Evolutionary conservation across 306 rosid genomes (phyloP).

Genomic region (Senna siamea): DNA sequence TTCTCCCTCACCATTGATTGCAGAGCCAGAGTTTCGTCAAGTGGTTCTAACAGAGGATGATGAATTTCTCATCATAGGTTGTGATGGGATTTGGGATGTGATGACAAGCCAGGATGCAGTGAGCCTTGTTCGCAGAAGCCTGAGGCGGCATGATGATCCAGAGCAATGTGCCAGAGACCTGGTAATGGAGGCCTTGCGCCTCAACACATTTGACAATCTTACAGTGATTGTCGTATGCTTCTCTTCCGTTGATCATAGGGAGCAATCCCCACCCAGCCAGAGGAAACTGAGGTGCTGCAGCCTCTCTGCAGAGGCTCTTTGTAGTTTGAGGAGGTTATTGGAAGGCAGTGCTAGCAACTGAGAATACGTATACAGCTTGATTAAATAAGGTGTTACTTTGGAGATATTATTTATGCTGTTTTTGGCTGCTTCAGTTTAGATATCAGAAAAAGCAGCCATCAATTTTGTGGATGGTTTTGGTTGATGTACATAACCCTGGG

Average conservation of each 20-base stretch:
- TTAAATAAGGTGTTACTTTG: conserved; percentile 39
- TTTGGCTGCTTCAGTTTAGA: conserved; percentile 64
- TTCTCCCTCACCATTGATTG: conserved; percentile 79
- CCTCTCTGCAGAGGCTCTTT: conserved; percentile 90
- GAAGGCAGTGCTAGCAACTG: conserved; percentile 65
- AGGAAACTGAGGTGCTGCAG: conserved; percentile 73
- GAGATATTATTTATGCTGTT: conserved; percentile 36
- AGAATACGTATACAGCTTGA: conserved; percentile 42
- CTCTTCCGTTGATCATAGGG: conserved; percentile 54
- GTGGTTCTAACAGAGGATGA: conserved; percentile 79
- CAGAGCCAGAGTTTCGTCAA: conserved; percentile 87
- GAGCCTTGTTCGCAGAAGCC: conserved; percentile 74
- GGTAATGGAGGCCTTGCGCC: conserved; percentile 81
- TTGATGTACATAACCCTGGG: conserved; percentile 53
- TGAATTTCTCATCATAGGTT: conserved; percentile 94
- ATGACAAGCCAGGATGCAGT: conserved; percentile 95
- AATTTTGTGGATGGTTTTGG: conserved; percentile 53
- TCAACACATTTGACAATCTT: conserved; percentile 80
- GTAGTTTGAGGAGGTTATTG: conserved; percentile 82
- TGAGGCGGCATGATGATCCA: conserved; percentile 77
- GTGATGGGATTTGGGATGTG: conserved; percentile 97
- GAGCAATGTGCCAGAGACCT: conserved; percentile 85
- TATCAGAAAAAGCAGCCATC: conserved; percentile 59
- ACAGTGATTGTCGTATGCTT: conserved; percentile 82
- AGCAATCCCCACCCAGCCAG: conserved; percentile 55